These are phyloP conservation scores for Dicorynia guianensis DNA, from an alignment of 306 rosid genomes.

Conservation along the genomic window DNA sequence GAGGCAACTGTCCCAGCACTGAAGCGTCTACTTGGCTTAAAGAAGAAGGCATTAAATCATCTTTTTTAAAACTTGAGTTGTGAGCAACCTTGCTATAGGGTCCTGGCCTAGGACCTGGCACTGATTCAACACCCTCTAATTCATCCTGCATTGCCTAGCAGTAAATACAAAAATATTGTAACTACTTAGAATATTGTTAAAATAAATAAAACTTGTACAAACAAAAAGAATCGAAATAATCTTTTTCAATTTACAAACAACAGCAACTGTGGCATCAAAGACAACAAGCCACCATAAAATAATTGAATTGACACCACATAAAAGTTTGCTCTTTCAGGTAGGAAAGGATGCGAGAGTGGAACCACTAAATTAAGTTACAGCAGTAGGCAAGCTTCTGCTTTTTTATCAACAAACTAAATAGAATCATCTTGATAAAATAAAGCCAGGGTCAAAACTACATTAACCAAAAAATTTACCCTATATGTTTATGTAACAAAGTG, in stretches of 20 bases:
- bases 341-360: conserved; percentile 5
- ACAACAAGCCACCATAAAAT: conserved; percentile 34
- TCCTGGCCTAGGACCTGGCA: conserved; percentile 52
- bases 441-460: neutral
- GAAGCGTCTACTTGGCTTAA: conserved; percentile 84
- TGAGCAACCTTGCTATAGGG: conserved; percentile 37
- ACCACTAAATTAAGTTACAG: neutral
- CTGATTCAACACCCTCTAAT: conserved; percentile 43
- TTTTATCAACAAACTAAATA: neutral
- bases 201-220: conserved; percentile 11
- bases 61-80: conserved; percentile 50
- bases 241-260: conserved; percentile 23
- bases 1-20: conserved; percentile 80
- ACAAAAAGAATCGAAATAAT: conserved; percentile 30
- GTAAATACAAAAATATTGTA: conserved; percentile 29
- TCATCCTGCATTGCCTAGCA: conserved; percentile 51
- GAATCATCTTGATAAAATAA: neutral
- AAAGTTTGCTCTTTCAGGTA: neutral
- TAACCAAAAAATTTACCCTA: neutral
- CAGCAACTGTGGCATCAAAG: conserved; percentile 8
- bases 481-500: neutral
- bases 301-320: conserved; percentile 24
- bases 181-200: conserved; percentile 15
- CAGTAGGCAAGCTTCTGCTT: neutral
- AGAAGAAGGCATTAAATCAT: conserved; percentile 82